Evolutionary conservation across 805 yeast species (phyloP).

Genomic region (Candida rishiriensis): DNA sequence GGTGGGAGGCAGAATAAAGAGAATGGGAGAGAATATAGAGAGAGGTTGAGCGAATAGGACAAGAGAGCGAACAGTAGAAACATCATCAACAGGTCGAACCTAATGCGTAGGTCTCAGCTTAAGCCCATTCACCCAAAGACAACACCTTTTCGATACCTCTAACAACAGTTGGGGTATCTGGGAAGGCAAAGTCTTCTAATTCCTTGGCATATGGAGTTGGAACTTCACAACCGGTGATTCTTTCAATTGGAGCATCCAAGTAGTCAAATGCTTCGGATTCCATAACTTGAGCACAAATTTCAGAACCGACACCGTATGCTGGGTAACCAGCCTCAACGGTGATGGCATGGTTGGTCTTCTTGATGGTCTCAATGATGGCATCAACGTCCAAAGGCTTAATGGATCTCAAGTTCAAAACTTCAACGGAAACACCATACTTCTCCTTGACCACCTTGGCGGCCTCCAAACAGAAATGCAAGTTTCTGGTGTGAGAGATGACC

Average conservation of each 20-base stretch:
- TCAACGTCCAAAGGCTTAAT: conserved; percentile 95
- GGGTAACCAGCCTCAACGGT: conserved; percentile 98
- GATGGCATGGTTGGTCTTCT: conserved; percentile 94
- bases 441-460: conserved; percentile 86
- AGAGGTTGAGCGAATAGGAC: neutral
- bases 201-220: conserved; percentile 98
- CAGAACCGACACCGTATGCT: conserved; percentile 97
- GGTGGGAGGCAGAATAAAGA: too few relatives aligned
- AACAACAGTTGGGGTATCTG: conserved; percentile 85
- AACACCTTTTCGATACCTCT: conserved; percentile 82
- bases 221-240: conserved; percentile 99
- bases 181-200: conserved; percentile 98
- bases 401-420: conserved; percentile 92
- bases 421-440: conserved; percentile 84
- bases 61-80: neutral
- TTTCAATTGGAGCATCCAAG: conserved; percentile 96
- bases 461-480: conserved; percentile 77
- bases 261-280: conserved; percentile 97
- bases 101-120: neutral
- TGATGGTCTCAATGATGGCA: conserved; percentile 79
- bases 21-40: too few relatives aligned
- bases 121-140: conserved; percentile 44
- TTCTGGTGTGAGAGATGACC: conserved; percentile 87
- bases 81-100: neutral
- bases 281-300: conserved; percentile 95